Percentiles rank a stretch among this genome's conserved stretches.
phyloP scores from a whole-genome alignment of 148 eudicot genomes.

The Camellia granthamiana region DNA sequence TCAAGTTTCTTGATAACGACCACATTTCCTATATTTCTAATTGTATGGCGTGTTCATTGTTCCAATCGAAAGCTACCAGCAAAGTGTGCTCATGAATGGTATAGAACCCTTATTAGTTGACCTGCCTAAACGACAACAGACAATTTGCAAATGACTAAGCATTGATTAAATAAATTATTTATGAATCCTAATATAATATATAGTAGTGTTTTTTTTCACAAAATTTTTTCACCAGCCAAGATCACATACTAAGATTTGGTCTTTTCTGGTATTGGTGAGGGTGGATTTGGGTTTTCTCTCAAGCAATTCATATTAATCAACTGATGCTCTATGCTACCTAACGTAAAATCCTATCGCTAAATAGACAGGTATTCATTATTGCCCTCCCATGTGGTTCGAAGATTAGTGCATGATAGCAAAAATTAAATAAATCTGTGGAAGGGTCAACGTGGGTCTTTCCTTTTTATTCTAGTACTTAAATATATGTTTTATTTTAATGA shows the following conservation, averaged over 20 bases:
- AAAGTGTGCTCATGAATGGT: slow-evolving; percentile 12
- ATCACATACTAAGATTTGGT: slow-evolving; percentile 14
- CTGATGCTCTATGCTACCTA: slow-evolving; percentile 36
- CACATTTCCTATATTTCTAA: not conserved
- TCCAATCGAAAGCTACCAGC: not conserved
- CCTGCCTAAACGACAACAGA: slow-evolving; percentile 12
- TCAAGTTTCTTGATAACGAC: slow-evolving; percentile 16
- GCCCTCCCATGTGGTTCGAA: slow-evolving; percentile 16
- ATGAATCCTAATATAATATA: not conserved
- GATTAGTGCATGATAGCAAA: not conserved
- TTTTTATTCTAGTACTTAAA: not conserved
- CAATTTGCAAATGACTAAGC: not conserved
- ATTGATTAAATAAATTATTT: not conserved
- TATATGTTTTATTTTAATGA: not conserved
- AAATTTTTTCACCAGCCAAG: slow-evolving; percentile 10
- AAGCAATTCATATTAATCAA: slow-evolving; percentile 6
- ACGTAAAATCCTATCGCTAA: slow-evolving; percentile 14
- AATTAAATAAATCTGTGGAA: not conserved
- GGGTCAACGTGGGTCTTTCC: slow-evolving; percentile 3
- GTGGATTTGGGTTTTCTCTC: slow-evolving; percentile 16
- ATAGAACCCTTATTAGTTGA: slow-evolving; percentile 16
- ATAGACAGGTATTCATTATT: slow-evolving; percentile 2
- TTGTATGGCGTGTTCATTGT: slow-evolving; percentile 1
- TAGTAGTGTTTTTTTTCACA: not conserved
- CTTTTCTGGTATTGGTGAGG: slow-evolving; percentile 7